These are phyloP conservation scores for Leishmania arabica DNA, from an alignment of 208 protist species.

Conservation along the genomic window DNA sequence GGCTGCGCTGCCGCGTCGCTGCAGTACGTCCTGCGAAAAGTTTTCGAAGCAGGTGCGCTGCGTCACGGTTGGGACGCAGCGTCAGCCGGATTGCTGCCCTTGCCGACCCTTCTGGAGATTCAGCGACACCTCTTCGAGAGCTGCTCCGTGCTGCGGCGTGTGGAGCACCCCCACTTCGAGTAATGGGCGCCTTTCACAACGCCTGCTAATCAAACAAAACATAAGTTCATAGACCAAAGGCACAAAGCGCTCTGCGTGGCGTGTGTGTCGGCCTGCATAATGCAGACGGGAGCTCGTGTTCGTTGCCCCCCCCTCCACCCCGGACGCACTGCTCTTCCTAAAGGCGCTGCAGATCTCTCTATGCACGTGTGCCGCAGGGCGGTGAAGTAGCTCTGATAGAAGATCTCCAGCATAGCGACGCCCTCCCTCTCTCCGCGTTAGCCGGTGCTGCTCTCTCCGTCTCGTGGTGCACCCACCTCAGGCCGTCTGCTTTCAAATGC, in stretches of 20 bases:
- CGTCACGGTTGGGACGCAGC: constrained; percentile 9
- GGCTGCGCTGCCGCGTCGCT: constrained; percentile 59
- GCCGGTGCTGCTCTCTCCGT: not conserved
- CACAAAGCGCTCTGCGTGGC: not conserved
- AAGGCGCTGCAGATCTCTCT: constrained; percentile 1
- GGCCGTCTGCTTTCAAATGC: not conserved
- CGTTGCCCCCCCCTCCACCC: too few species aligned
- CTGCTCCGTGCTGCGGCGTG: constrained; percentile 9
- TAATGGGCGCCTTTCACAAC: not conserved
- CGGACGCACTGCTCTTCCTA: not conserved
- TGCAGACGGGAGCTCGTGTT: not conserved
- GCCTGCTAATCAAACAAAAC: not conserved
- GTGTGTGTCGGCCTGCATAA: not conserved
- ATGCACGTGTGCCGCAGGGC: not conserved
- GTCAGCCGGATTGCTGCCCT: not conserved
- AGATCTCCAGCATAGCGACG: not conserved
- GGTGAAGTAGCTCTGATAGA: not conserved
- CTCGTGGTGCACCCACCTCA: not conserved
- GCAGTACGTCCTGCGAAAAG: constrained; percentile 53
- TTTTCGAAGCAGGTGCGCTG: constrained; percentile 49
- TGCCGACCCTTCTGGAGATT: constrained; percentile 8
- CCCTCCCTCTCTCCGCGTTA: not conserved
- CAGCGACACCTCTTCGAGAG: constrained; percentile 22
- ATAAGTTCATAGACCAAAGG: not conserved
- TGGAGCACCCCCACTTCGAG: not conserved